Conservation (phyloP, 225 moss, liverwort and hornwort genomes). For the Physcomitrellopsis africana region DNA sequence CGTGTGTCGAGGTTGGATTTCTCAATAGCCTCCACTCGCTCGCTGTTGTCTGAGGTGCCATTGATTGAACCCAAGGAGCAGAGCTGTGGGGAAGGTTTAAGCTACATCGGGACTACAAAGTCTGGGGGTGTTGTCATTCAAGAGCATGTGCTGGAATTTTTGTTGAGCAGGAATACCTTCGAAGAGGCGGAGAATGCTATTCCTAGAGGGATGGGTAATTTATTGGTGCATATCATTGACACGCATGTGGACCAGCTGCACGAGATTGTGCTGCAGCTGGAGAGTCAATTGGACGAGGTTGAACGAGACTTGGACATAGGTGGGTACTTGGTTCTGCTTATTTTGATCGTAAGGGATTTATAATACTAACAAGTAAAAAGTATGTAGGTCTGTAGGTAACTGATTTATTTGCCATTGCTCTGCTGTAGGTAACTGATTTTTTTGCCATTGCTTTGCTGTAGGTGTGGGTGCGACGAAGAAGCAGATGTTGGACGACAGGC, state of each 20-base stretch:
- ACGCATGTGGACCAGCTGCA: conserved; percentile 91
- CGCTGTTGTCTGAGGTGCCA: conserved; percentile 79
- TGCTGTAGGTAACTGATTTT: conserved; percentile 36
- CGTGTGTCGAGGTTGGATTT: conserved; percentile 75
- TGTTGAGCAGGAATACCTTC: conserved; percentile 81
- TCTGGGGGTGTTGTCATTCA: conserved; percentile 68
- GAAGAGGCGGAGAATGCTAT: conserved; percentile 87
- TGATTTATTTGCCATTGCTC: background rate
- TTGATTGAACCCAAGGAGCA: conserved; percentile 48
- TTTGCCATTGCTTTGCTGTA: conserved; percentile 3
- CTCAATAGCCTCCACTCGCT: conserved; percentile 56
- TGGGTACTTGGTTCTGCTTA: background rate
- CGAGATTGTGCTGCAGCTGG: conserved; percentile 82
- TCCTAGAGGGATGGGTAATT: conserved; percentile 73
- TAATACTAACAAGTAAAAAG: no score
- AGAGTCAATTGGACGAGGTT: conserved; percentile 79
- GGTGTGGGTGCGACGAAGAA: conserved; percentile 83
- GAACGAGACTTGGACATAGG: conserved; percentile 81
- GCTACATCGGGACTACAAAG: conserved; percentile 37
- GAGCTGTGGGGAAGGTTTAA: conserved; percentile 26
- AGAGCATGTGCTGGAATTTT: conserved; percentile 87
- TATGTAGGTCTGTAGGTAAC: no score
- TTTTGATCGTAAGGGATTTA: background rate
- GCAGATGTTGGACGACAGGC: conserved; percentile 85
- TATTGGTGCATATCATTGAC: conserved; percentile 87